Base-by-base conservation (phyloP, 192 early-diverging fungal genomes). In the Podila epigama region DNA sequence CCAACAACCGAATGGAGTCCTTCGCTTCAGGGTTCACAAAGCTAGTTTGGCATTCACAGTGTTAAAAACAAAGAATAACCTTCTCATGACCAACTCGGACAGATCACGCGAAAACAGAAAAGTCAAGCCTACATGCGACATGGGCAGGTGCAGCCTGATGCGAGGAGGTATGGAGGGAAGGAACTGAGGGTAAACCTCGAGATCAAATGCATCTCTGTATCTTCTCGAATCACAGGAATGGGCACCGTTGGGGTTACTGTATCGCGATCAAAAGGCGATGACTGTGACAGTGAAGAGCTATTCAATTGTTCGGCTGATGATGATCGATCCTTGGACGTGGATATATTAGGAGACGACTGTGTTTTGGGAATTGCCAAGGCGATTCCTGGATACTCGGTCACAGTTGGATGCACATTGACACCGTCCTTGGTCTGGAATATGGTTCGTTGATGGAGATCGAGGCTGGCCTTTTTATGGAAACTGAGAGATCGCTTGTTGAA, bases 121-220 rank as follows among this genome's bases (percentile, higher is more conserved):
- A 55, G 16, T 1, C 8, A 0, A 27, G 42, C 70, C 25, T 61
- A 73, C 70, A 73, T 29, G 5, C 61, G 56, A 40, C 70, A 73
- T 9, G 70, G 70, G 16, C 61, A 51, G 20, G 63, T 54, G 31
- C 63, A 73, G 2, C 63, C 63, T 9, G 63, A 58, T 10, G 51
- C 40, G 11, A 73, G 34, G 13, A 73, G 55, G 12, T 41, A 73
- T 3, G 59, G 29, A 12, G 70, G 70, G 18, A 73, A 73, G 35
- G 50, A 65, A 20, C 51, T 56, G 1, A 66, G 51, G 22, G 36
- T 27, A 63, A 73, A 65, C 51, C 55, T 66, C 0, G 70, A 63
- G 18, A 73, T 51, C 31, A 73, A 28, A 48, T 73, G 70, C 70
- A 73, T 73, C 34, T 73, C 70, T 31, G 64, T 61, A 27, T 66